A percentile compares a stretch with the other conserved stretches of the same genome.
Evolutionary conservation across 2,329 filamentous ascomycete genomes (phyloP).

Genomic region (Kalmusia sp.): DNA sequence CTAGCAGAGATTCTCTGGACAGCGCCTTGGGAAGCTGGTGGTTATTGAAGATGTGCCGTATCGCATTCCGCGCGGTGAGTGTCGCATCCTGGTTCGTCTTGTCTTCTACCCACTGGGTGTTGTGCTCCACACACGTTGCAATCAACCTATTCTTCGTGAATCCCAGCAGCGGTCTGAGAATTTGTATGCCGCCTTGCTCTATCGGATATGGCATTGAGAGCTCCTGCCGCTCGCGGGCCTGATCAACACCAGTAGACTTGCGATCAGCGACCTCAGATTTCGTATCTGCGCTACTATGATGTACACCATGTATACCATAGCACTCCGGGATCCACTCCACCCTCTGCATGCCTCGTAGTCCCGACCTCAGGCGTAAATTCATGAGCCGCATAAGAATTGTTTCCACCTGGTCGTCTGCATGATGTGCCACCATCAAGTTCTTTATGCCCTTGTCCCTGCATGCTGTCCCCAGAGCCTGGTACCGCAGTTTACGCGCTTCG

Average conservation of each 20-base stretch:
- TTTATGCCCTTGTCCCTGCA: slow-evolving; percentile 62
- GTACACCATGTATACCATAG: slow-evolving; percentile 73
- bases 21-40: slow-evolving; percentile 73
- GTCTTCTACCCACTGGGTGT: slow-evolving; percentile 82
- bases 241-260: too few species aligned
- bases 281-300: slow-evolving; percentile 48
- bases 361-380: slow-evolving; percentile 70
- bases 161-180: slow-evolving; percentile 73
- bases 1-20: slow-evolving; percentile 65
- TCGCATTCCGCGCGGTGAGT: slow-evolving; percentile 80
- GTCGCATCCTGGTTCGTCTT: slow-evolving; percentile 79
- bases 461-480: slow-evolving; percentile 69
- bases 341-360: slow-evolving; percentile 72
- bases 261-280: neutral
- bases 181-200: slow-evolving; percentile 71
- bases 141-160: slow-evolving; percentile 78
- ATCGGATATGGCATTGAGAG: slow-evolving; percentile 23
- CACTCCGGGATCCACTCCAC: slow-evolving; percentile 82
- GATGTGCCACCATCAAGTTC: slow-evolving; percentile 81
- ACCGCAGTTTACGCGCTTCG: slow-evolving; percentile 75
- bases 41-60: slow-evolving; percentile 70
- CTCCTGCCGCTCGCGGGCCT: neutral
- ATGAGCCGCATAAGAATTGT: slow-evolving; percentile 82
- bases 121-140: slow-evolving; percentile 73
- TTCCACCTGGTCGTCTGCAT: slow-evolving; percentile 90